These are phyloP conservation scores for Candida suzukii DNA, from an alignment of 805 yeast species.

Conservation along the genomic window DNA sequence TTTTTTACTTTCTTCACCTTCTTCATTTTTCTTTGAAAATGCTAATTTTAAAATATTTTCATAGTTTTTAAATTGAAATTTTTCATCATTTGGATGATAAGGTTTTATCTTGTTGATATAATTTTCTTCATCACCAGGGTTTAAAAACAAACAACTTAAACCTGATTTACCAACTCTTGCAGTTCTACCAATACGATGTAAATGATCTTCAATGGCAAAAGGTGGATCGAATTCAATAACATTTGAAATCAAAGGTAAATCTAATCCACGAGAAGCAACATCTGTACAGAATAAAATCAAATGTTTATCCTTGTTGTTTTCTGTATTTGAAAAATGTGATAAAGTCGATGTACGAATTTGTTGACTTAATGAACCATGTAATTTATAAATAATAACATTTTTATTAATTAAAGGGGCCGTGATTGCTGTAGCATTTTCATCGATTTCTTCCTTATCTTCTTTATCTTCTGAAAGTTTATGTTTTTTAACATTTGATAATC, in stretches of 20 bases:
- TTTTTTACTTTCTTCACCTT: conserved; percentile 14
- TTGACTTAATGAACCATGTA: conserved; percentile 90
- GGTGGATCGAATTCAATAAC: conserved; percentile 96
- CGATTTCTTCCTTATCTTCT: conserved; percentile 9
- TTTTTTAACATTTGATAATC: conserved; percentile 21
- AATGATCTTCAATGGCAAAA: conserved; percentile 86
- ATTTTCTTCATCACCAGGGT: conserved; percentile 88
- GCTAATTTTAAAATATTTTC: conserved; percentile 31
- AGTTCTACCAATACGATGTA: conserved; percentile 95
- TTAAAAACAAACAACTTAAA: conserved; percentile 63
- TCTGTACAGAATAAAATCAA: conserved; percentile 87
- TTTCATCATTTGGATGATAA: conserved; percentile 46
- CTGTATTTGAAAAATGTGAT: conserved; percentile 42
- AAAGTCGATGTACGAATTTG: conserved; percentile 75
- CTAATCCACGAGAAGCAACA: conserved; percentile 96
- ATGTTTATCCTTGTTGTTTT: conserved; percentile 36
- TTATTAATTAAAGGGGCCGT: conserved; percentile 47
- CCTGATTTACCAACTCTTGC: conserved; percentile 96
- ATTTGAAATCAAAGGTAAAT: conserved; percentile 76
- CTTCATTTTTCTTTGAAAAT: conserved; percentile 17
- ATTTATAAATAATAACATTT: conserved; percentile 46
- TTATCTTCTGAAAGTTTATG: conserved; percentile 24
- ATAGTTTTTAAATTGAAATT: conserved; percentile 42
- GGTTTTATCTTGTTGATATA: conserved; percentile 59
- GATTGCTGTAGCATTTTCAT: conserved; percentile 30